Base-by-base conservation (phyloP, 2,329 filamentous ascomycete genomes). In the Talaromyces sp. region DNA sequence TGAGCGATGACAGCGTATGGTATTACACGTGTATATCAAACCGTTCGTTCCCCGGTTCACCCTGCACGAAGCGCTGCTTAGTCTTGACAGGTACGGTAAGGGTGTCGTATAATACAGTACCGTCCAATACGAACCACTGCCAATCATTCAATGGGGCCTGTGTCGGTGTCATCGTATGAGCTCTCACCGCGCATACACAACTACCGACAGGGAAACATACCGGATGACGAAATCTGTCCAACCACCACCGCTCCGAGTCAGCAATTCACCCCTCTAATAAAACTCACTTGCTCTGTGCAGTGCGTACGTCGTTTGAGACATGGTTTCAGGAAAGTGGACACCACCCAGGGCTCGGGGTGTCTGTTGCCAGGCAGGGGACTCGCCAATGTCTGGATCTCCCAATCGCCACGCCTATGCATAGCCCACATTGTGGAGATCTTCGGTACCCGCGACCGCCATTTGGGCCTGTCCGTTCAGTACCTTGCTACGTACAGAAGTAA, bases 341-440 rank as follows among this genome's bases (percentile, higher is more conserved):
- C 60, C 47, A 19, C 35, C 31, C 52, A 56, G 48, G 22, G 47
- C 45, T 24, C 45, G 24, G 47, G 22, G 14, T 50, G 47, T 31
- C 5, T 50, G 47, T 50, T 50, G 58, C 41, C 54, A 48, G 62
- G 52, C 54, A 59, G 62, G 33, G 54, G 35, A 37, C 27, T 45
- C 24, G 54, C 22, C 62, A 56, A 50, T 43, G 63, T 14, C 57
- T 60, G 62, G 61, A 54, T 31, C 54, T 45, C n/a, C 65, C 63
- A 64, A 63, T 62, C 52, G 52, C 52, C 52, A 56, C 52, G 33
- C 52, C 31, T 56, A 24, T 33, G 43, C 60, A 57, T 54, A 59
- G 60, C 65, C 63, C 62, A 63, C 24, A 41, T 70, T 64, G 70
- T 71, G 71, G 69, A 63, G 64, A 63, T 65, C 52, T 37, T 52